Percentiles rank a stretch among this genome's conserved stretches.
Conservation (phyloP, 1,284 basidiomycete genomes). For the Earliella scabrosa region DNA sequence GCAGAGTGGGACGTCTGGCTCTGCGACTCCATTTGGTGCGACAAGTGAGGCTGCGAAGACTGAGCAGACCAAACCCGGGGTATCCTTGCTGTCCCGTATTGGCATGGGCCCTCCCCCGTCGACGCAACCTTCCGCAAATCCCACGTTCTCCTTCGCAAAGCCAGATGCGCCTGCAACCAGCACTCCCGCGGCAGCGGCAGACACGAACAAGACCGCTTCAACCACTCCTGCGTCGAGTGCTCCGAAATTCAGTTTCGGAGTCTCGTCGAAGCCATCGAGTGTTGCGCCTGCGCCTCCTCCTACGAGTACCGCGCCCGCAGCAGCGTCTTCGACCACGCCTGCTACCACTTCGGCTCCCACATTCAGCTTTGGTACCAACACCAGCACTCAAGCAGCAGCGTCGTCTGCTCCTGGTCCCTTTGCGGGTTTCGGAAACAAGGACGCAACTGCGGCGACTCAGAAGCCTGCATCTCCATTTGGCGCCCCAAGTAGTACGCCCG, state of each 20-base stretch:
- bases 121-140: conserved; percentile 7
- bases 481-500: conserved; percentile 1
- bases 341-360: conserved; percentile 19
- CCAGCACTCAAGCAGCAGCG: conserved; percentile 7
- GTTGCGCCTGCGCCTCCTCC: conserved; percentile 1
- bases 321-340: conserved; percentile 6
- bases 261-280: conserved; percentile 19
- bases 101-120: conserved; percentile 23
- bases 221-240: conserved; percentile 14
- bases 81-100: conserved; percentile 26
- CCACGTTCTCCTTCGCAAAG: conserved; percentile 23
- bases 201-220: conserved; percentile 2
- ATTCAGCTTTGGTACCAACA: conserved; percentile 33
- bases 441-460: neutral
- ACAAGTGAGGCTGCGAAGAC: conserved; percentile 12
- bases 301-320: conserved; percentile 3
- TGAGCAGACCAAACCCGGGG: conserved; percentile 22
- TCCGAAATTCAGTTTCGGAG: conserved; percentile 38
- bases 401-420: conserved; percentile 10
- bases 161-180: conserved; percentile 15
- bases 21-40: conserved; percentile 3
- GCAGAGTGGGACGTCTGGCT: neutral
- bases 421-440: conserved; percentile 3
- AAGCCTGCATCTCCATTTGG: conserved; percentile 9
- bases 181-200: conserved; percentile 1